Percentiles rank a stretch among this genome's conserved stretches.
phyloP scores from a whole-genome alignment of 208 protist genomes.

The Wallacemonas collosoma region DNA sequence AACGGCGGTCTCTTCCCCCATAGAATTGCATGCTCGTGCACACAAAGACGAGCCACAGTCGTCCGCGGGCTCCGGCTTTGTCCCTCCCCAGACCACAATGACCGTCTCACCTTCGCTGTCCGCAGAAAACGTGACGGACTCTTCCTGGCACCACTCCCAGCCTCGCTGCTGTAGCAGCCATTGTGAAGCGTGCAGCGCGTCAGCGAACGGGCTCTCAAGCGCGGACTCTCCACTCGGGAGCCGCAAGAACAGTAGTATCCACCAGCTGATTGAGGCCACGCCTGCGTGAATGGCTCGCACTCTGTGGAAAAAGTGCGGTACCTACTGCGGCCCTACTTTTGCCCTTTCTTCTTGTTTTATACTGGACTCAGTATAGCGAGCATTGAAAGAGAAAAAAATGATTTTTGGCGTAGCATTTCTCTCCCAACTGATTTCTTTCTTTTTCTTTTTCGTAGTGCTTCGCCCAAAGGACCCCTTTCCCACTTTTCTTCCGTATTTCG shows the following conservation, averaged over 20 bases:
- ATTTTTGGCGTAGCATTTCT: not conserved
- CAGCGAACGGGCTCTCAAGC: slow-evolving; percentile 5
- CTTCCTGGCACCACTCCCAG: not conserved
- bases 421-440: not conserved
- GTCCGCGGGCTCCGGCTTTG: not conserved
- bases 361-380: not conserved
- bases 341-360: not conserved
- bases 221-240: slow-evolving; percentile 4
- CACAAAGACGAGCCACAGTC: not conserved
- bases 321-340: not conserved
- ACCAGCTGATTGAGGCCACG: not conserved
- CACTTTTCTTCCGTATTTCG: slow-evolving; percentile 10
- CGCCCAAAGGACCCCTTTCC: not conserved
- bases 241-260: not conserved
- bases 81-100: slow-evolving; percentile 2
- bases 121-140: slow-evolving; percentile 1
- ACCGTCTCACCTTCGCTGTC: slow-evolving; percentile 11
- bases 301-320: not conserved
- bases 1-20: not conserved
- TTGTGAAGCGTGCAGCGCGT: not conserved
- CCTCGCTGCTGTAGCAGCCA: not conserved
- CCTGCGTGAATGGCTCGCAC: not conserved
- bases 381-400: not conserved
- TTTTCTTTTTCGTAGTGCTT: not conserved
- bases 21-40: not conserved